Conservation (phyloP, 2,329 filamentous ascomycete species). For the Chaetothyriales sp. region DNA sequence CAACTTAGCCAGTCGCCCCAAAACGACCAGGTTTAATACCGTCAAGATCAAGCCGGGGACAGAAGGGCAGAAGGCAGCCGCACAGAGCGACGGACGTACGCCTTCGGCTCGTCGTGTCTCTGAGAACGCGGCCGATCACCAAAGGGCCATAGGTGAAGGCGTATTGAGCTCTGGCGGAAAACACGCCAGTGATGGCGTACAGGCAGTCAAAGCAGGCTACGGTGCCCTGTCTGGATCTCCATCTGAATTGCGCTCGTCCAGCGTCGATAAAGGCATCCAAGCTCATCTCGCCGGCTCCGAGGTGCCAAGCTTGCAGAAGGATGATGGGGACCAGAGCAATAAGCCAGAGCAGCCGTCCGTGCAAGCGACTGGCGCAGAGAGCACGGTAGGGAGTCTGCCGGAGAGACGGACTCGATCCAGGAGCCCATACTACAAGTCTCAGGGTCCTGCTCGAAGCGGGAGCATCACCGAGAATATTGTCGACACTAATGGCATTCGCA, state of each 20-base stretch:
- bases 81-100: slow-evolving; percentile 28
- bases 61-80: slow-evolving; percentile 26
- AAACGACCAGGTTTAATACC: slow-evolving; percentile 46
- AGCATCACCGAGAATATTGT: slow-evolving; percentile 70
- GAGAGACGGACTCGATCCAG: slow-evolving; percentile 18
- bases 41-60: slow-evolving; percentile 52
- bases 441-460: slow-evolving; percentile 50
- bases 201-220: slow-evolving; percentile 43
- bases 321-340: background rate
- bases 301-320: background rate
- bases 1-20: slow-evolving; percentile 47
- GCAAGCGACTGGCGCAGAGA: slow-evolving; percentile 8
- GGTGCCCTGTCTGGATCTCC: slow-evolving; percentile 26
- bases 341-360: background rate
- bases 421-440: slow-evolving; percentile 26
- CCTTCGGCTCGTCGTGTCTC: slow-evolving; percentile 17
- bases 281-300: slow-evolving; percentile 2
- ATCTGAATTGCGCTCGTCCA: slow-evolving; percentile 9
- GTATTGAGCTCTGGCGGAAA: slow-evolving; percentile 40
- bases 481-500: slow-evolving; percentile 59
- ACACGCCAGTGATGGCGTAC: slow-evolving; percentile 52
- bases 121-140: slow-evolving; percentile 27
- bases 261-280: slow-evolving; percentile 19
- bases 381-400: slow-evolving; percentile 17
- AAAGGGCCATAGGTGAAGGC: slow-evolving; percentile 41